These are phyloP conservation scores for Claviceps sp. DNA, from an alignment of 2,329 filamentous ascomycete species.

Conservation along the genomic window DNA sequence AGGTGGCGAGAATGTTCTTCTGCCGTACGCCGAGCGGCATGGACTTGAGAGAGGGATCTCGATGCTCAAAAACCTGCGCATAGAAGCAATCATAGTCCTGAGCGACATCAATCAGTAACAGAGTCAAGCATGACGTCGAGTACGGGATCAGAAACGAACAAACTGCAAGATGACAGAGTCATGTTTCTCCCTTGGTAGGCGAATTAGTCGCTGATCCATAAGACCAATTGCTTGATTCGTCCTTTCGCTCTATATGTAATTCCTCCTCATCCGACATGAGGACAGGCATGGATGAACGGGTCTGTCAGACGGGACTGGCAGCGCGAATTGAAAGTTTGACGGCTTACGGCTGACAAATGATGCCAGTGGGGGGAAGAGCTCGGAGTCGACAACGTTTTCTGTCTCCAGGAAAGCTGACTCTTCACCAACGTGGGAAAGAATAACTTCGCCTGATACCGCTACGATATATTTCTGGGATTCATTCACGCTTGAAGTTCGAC, in stretches of 20 bases:
- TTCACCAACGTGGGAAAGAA: not conserved
- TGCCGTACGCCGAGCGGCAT: slow-evolving; percentile 76
- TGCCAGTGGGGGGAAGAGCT: not conserved
- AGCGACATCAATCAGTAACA: not conserved
- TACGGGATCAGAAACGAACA: slow-evolving; percentile 34
- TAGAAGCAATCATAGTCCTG: slow-evolving; percentile 89
- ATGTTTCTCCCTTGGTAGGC: slow-evolving; percentile 37
- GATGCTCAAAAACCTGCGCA: slow-evolving; percentile 76
- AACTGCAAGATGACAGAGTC: slow-evolving; percentile 68
- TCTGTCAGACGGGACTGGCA: not conserved
- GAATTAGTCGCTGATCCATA: slow-evolving; percentile 8
- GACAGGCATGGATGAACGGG: not conserved
- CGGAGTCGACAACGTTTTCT: not conserved
- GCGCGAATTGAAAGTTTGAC: not conserved
- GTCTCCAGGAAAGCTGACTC: not conserved
- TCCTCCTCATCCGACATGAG: not conserved
- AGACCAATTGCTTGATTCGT: slow-evolving; percentile 1
- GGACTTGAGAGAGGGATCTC: slow-evolving; percentile 57
- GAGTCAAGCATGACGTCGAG: not conserved
- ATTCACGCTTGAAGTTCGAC: not conserved
- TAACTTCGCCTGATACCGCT: not conserved
- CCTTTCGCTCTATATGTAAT: not conserved
- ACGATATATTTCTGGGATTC: not conserved
- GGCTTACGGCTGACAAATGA: slow-evolving; percentile 1
- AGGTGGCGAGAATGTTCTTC: slow-evolving; percentile 85